Percentiles rank a stretch among this genome's conserved stretches.
These are phyloP conservation scores for Pseudocercospora ulei DNA, from an alignment of 2,329 filamentous ascomycete genomes.

Conservation along the genomic window DNA sequence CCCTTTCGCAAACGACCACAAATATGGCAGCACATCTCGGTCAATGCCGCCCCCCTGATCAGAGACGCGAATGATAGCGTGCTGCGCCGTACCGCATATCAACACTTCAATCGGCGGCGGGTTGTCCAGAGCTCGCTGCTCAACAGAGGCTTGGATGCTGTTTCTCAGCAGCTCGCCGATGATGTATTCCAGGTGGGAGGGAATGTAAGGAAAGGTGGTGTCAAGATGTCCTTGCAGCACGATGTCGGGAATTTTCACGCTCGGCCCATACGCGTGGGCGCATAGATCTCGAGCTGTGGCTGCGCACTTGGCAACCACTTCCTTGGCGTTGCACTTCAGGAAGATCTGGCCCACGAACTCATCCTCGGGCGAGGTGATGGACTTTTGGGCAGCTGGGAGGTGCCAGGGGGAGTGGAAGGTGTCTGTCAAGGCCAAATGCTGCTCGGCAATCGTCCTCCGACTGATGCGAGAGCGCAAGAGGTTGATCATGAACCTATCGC, in stretches of 20 bases:
- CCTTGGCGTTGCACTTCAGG: slow-evolving; percentile 78
- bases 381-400: slow-evolving; percentile 63
- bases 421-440: slow-evolving; percentile 88
- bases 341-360: slow-evolving; percentile 96
- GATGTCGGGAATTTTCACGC: slow-evolving; percentile 67
- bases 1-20: slow-evolving; percentile 96
- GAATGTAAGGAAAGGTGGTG: slow-evolving; percentile 90
- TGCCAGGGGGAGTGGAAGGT: slow-evolving; percentile 88
- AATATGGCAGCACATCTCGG: slow-evolving; percentile 69
- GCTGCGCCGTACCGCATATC: slow-evolving; percentile 85
- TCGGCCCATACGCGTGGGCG: slow-evolving; percentile 61
- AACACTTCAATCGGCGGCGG: slow-evolving; percentile 86
- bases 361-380: slow-evolving; percentile 51
- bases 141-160: slow-evolving; percentile 83
- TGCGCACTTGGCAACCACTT: slow-evolving; percentile 77
- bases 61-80: slow-evolving; percentile 92
- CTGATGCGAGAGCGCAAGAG: slow-evolving; percentile 87
- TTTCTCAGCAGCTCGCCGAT: slow-evolving; percentile 90
- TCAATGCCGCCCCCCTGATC: slow-evolving; percentile 91
- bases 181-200: slow-evolving; percentile 94
- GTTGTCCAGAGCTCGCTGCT: slow-evolving; percentile 45
- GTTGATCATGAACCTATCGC: slow-evolving; percentile 92
- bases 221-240: slow-evolving; percentile 73
- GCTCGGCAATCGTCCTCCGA: slow-evolving; percentile 89
- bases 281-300: slow-evolving; percentile 65